Conservation (phyloP, 2,329 filamentous ascomycete genomes). For the Aureobasidium subglaciale region DNA sequence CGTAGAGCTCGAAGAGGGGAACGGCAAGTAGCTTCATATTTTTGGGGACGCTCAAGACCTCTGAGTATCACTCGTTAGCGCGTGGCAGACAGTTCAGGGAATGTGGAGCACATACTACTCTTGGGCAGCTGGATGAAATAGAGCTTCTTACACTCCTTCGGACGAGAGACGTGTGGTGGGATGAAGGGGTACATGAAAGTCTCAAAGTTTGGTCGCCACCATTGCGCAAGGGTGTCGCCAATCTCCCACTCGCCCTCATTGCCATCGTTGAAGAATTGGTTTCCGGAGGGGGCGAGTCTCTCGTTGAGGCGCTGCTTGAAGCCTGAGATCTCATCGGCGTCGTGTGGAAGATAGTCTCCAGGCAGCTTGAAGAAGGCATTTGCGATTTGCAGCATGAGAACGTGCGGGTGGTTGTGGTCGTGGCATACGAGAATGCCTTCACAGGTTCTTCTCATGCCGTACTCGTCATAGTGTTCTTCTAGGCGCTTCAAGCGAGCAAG, state of each 20-base stretch:
- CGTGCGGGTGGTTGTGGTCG: conserved; percentile 98
- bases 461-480: conserved; percentile 85
- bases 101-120: conserved; percentile 60
- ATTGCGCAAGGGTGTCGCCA: conserved; percentile 90
- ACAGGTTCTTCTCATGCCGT: conserved; percentile 96
- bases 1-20: conserved; percentile 94
- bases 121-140: conserved; percentile 94
- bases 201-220: conserved; percentile 99
- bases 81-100: not conserved
- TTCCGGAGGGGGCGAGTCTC: conserved; percentile 72
- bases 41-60: conserved; percentile 93
- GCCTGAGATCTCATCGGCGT: conserved; percentile 87
- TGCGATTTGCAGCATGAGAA: conserved; percentile 97
- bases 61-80: conserved; percentile 40
- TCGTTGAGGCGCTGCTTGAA: conserved; percentile 93
- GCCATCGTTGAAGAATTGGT: conserved; percentile 66
- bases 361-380: conserved; percentile 99
- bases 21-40: conserved; percentile 99
- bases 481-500: conserved; percentile 84
- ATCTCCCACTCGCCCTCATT: conserved; percentile 69
- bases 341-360: conserved; percentile 83
- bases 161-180: conserved; percentile 87
- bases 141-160: conserved; percentile 98
- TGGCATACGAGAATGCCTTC: conserved; percentile 97
- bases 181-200: conserved; percentile 99